Evolutionary conservation across 2,329 filamentous ascomycete genomes (phyloP), one percentile per base, ranked within the genome.

Genomic region (Dothiorella sarmentorum): DNA sequence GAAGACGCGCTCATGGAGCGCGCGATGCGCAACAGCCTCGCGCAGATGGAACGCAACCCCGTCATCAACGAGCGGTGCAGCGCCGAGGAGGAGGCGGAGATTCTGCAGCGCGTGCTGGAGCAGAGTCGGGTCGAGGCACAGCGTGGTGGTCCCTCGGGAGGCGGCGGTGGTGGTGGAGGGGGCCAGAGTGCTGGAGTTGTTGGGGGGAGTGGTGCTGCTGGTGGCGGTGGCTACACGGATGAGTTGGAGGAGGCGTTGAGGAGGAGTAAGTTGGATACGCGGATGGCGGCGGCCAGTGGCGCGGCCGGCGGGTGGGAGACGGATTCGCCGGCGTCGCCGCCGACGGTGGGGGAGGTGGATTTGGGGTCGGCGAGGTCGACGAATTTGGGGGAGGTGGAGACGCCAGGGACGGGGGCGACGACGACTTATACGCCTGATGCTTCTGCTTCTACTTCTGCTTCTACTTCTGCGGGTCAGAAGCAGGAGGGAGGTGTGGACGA

Each of bases 1-100:
- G 88, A 94, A 69, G 90, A 94, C 66, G 80, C 80, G 20, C 78
- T 82, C 60, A 80, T 95, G 47, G 90, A 91, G 68, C 79, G 83
- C 18, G 89, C 89, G 1, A 88, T 95, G 52, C 80, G 88, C 13
- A 85, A 88, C 4, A 90, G 87, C 62, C 78, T 94, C 15, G 76
- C 75, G 13, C 85, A 89, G 64, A 70, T 85, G 7, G 75, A 81
- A 58, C 65, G 67, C 15, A 66, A 64, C 4, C 66, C 68, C 15
- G 65, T 66, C 7, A 65, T 68, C 7, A 65, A 73, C 43, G 42
- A 29, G 33, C 35, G 44, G 18, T 24, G n/a, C 17, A 69, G 62
- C 2, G 67, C 69, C n/a, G 69, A 74, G 45, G 73, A 76, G 40
- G 74, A 80, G 17, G 73, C 80, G 52, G 73, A 78, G 59, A 73